Conservation (phyloP, 2,329 filamentous ascomycete genomes). For the Monosporascus sp. region DNA sequence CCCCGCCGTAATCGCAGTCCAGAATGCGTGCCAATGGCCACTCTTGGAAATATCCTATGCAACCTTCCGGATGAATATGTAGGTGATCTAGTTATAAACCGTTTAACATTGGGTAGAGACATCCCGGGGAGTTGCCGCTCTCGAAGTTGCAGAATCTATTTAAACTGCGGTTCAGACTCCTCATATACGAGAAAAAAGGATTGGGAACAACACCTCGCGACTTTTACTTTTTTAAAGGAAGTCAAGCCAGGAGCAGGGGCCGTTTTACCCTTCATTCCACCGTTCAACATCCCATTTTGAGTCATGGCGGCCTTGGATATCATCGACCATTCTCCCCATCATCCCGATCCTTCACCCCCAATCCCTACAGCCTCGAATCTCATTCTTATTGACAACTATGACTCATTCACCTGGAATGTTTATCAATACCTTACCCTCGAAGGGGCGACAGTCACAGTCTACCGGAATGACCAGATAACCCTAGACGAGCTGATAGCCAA, state of each 20-base stretch:
- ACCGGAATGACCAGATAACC: slow-evolving; percentile 86
- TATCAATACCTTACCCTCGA: slow-evolving; percentile 98
- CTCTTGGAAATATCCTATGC: neutral
- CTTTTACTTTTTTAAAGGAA: too few species aligned
- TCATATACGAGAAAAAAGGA: too few species aligned
- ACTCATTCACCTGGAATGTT: slow-evolving; percentile 99
- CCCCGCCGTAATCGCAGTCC: neutral
- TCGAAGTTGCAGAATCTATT: neutral
- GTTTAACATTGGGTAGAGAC: too few species aligned
- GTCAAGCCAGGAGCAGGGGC: too few species aligned
- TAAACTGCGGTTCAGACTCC: neutral
- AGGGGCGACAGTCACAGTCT: slow-evolving; percentile 83
- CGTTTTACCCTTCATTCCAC: neutral
- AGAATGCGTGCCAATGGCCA: neutral
- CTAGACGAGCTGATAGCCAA: slow-evolving; percentile 76
- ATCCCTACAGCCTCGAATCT: slow-evolving; percentile 82
- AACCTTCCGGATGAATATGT: neutral
- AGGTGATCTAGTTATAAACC: too few species aligned
- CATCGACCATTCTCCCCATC: slow-evolving; percentile 79
- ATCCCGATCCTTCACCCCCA: slow-evolving; percentile 68
- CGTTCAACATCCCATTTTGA: neutral
- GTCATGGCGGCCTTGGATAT: slow-evolving; percentile 45
- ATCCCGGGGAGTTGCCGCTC: too few species aligned
- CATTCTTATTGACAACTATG: slow-evolving; percentile 96
- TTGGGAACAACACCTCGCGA: too few species aligned